phyloP scores from a whole-genome alignment of 306 rosid genomes.

The Acacia crassicarpa region DNA sequence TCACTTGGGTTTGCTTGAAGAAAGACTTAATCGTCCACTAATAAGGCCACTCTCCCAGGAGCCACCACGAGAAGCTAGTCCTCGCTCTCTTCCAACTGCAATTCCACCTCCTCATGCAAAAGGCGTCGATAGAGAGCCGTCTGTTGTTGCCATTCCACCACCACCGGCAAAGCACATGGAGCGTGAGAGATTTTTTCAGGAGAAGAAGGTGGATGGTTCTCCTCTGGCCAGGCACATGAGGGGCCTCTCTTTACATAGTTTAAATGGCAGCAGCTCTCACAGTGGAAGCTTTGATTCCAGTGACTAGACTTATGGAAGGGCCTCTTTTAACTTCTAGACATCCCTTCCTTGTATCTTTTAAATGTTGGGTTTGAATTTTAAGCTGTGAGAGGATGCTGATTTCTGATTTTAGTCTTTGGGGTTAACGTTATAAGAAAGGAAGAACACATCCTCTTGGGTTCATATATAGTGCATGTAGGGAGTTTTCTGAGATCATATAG shows the following conservation, averaged over 20 bases:
- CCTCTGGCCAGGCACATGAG: slow-evolving; percentile 67
- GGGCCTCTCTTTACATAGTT: slow-evolving; percentile 82
- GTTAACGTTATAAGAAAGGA: slow-evolving; percentile 14
- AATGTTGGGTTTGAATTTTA: slow-evolving; percentile 15
- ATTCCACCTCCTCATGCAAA: slow-evolving; percentile 41
- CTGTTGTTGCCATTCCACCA: slow-evolving; percentile 66
- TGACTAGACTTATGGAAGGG: slow-evolving; percentile 45
- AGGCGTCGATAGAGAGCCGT: slow-evolving; percentile 34
- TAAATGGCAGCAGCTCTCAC: slow-evolving; percentile 78
- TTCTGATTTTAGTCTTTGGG: slow-evolving; percentile 33
- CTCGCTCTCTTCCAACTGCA: slow-evolving; percentile 34
- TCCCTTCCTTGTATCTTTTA: not conserved
- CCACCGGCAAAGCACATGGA: slow-evolving; percentile 90
- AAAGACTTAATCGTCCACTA: slow-evolving; percentile 75
- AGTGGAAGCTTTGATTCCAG: slow-evolving; percentile 86
- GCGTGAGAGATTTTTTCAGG: slow-evolving; percentile 86
- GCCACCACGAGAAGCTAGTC: slow-evolving; percentile 40
- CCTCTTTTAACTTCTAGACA: slow-evolving; percentile 2
- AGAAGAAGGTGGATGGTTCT: slow-evolving; percentile 65
- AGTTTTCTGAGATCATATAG: slow-evolving; percentile 17
- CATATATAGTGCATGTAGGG: slow-evolving; percentile 24
- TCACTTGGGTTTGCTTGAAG: slow-evolving; percentile 57
- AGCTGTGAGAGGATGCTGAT: slow-evolving; percentile 32
- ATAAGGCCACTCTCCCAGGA: slow-evolving; percentile 66
- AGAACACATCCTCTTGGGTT: slow-evolving; percentile 22